Evolutionary conservation across 139 green algal genomes (phyloP), one percentile per base, ranked within the genome.

Genomic region (Medakamo hakoo): DNA sequence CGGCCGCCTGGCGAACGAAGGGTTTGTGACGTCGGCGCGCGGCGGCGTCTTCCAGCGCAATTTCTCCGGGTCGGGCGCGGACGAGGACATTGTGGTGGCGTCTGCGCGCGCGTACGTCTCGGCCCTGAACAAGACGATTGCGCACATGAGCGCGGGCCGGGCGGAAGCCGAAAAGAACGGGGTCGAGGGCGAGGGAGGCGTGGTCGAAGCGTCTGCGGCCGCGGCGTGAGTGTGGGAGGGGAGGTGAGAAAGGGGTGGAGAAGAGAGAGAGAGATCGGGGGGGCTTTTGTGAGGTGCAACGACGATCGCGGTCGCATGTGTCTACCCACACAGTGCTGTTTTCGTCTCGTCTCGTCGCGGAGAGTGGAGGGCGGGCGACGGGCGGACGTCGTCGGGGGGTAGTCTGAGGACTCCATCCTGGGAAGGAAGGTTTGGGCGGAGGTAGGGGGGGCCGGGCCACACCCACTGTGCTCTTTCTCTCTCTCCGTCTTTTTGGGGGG

Each of bases 71-170:
- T 85, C 66, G 9, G 91, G 87, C 28, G 82, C 92, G 0, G 77
- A 94, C 63, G 84, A 88, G 64, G 93, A 99, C 74, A 90, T 99
- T 59, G 91, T 99, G 4, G 90, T 98, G 31, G 74, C 87, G 3
- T 85, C 70, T 18, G 87, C 80, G 0, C 76, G 88, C 19, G 93
- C 93, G 2, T 99, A 99, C 76, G 68, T 95, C 31, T 77, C 62
- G 28, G 93, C 93, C 4, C 71, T 98, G 4, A 98, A 98, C 82
- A 97, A 98, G 76, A 87, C 98, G 79, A 90, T 98, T 49, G 63
- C 71, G 14, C 90, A 72, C 69, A 64, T 92, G 57, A 77, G 63
- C 16, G 63, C 70, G 4, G 27, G 57, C 16, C 24, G 24, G 40
- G 31, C 4, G 30, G 60, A 28, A 60, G 55, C 48, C 5, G 58